phyloP scores from a whole-genome alignment of 108 stramenopile genomes.

The Nitzschia palea region DNA sequence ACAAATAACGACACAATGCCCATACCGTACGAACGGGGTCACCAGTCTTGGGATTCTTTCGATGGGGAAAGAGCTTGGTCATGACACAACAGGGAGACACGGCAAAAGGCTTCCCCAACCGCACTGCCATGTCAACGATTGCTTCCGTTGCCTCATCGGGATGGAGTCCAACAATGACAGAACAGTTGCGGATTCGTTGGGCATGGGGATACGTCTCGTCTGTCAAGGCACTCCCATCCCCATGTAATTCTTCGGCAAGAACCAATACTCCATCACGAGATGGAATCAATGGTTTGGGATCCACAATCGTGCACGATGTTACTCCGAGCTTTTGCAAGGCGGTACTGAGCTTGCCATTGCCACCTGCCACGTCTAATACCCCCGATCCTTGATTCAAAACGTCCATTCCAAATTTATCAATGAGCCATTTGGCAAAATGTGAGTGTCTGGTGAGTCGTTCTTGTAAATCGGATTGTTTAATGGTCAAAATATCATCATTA shows the following conservation, averaged over 20 bases:
- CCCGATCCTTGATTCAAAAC: constrained; percentile 21
- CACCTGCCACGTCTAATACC: constrained; percentile 84
- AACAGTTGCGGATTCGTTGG: constrained; percentile 41
- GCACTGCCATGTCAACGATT: constrained; percentile 60
- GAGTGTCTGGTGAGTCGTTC: constrained; percentile 36
- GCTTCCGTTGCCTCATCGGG: constrained; percentile 89
- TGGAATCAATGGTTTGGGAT: constrained; percentile 54
- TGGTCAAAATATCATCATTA: constrained; percentile 19
- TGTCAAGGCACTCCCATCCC: constrained; percentile 31
- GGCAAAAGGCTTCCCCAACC: constrained; percentile 61
- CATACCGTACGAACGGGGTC: constrained; percentile 49
- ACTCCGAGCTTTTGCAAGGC: constrained; percentile 51
- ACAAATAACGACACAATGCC: constrained; percentile 57
- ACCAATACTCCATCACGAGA: not conserved
- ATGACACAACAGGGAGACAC: constrained; percentile 70
- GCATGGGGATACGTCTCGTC: not conserved
- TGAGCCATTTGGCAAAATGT: constrained; percentile 56
- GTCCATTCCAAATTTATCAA: constrained; percentile 32
- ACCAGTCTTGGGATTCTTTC: constrained; percentile 17
- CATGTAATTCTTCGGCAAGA: constrained; percentile 40
- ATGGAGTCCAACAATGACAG: constrained; percentile 79
- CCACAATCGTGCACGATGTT: constrained; percentile 51
- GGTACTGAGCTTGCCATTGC: constrained; percentile 72
- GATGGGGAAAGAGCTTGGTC: constrained; percentile 53
- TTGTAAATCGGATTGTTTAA: constrained; percentile 10